phyloP scores from a whole-genome alignment of 1,284 basidiomycete genomes.

The Cryptococcus floricola region DNA sequence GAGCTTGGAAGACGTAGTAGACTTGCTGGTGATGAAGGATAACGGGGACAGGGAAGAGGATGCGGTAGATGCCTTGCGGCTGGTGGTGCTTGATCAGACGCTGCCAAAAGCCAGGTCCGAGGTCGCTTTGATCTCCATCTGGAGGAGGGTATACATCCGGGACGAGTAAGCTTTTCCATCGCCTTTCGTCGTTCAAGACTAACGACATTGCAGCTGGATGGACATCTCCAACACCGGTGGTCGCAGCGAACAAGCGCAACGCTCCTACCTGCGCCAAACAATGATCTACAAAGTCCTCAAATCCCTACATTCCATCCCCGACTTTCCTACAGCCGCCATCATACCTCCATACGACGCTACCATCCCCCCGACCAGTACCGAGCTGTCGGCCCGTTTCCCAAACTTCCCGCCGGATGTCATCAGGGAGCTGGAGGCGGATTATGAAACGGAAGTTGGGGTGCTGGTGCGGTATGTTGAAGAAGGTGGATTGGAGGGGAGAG shows the following conservation, averaged over 20 bases:
- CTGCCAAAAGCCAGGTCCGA: constrained; percentile 65
- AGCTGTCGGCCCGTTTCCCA: constrained; percentile 44
- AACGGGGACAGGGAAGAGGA: constrained; percentile 46
- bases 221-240: constrained; percentile 37
- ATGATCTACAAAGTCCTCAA: constrained; percentile 34
- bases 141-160: constrained; percentile 80
- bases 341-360: constrained; percentile 34
- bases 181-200: background rate
- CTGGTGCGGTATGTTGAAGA: constrained; percentile 29
- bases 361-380: constrained; percentile 28
- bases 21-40: constrained; percentile 55
- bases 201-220: constrained; percentile 28
- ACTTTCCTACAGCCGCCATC: constrained; percentile 28
- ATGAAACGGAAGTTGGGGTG: constrained; percentile 37
- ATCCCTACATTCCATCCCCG: constrained; percentile 21
- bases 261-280: constrained; percentile 26
- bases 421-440: constrained; percentile 38
- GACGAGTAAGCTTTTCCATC: constrained; percentile 65
- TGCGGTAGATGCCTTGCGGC: constrained; percentile 51
- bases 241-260: constrained; percentile 41
- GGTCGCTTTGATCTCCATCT: constrained; percentile 68
- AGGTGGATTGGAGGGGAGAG: constrained; percentile 30
- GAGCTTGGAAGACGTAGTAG: constrained; percentile 53
- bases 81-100: constrained; percentile 55
- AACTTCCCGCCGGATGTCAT: constrained; percentile 30